Evolutionary conservation across 768 basidiomycete species (phyloP).

Genomic region (Cytidiella melzeri): DNA sequence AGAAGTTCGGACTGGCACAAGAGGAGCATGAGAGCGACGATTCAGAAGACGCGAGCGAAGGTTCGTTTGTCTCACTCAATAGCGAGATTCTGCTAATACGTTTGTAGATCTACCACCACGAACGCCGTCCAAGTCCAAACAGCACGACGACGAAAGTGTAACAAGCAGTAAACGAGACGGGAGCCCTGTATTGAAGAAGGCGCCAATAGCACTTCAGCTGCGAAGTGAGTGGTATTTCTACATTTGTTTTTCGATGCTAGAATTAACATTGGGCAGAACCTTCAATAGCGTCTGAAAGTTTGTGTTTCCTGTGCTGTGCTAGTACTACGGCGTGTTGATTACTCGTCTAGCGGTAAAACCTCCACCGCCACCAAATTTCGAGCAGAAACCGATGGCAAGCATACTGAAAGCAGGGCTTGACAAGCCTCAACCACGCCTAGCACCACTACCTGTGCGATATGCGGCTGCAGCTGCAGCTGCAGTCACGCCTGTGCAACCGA

Average conservation of each 20-base stretch:
- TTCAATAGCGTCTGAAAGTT: conserved; percentile 59
- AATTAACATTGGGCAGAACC: conserved; percentile 42
- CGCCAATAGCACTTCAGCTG: conserved; percentile 50
- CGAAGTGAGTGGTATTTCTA: conserved; percentile 52
- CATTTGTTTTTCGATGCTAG: conserved; percentile 1
- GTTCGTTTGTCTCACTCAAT: conserved; percentile 28
- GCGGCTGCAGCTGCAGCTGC: conserved; percentile 84
- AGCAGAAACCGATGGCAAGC: conserved; percentile 67
- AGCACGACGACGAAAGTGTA: conserved; percentile 65
- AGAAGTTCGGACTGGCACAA: conserved; percentile 74
- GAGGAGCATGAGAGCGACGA: conserved; percentile 78
- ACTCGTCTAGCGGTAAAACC: conserved; percentile 49
- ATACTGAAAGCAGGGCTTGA: conserved; percentile 75
- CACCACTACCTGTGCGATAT: conserved; percentile 79
- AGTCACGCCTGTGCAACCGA: conserved; percentile 33
- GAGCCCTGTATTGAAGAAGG: conserved; percentile 79
- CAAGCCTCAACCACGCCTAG: conserved; percentile 44
- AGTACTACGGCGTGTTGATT: neutral
- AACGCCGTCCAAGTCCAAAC: conserved; percentile 58
- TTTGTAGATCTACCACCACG: conserved; percentile 56
- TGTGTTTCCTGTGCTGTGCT: conserved; percentile 14
- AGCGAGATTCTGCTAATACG: neutral
- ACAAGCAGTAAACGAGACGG: conserved; percentile 71
- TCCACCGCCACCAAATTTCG: conserved; percentile 75
- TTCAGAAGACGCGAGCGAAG: conserved; percentile 70